Evolutionary conservation across 163 green algal genomes (phyloP), one percentile per base, ranked within the genome.

Genomic region (Coccomyxa subellipsoidea): DNA sequence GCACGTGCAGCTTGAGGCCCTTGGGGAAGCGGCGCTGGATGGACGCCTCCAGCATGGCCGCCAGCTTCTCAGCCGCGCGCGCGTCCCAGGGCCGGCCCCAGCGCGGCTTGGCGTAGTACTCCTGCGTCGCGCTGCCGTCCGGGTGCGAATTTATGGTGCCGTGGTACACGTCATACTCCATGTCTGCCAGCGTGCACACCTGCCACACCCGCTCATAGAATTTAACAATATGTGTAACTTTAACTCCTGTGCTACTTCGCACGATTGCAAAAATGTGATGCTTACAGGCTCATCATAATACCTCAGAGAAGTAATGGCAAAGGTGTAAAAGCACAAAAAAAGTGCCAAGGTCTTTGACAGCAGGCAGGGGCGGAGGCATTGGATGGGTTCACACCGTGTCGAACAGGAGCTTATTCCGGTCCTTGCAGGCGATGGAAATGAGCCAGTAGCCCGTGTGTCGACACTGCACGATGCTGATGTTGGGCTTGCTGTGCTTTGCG

Each of bases 391-490:
- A 9, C 70, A 77, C 86, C 39, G 91, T 91, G 89, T 99, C 96
- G 83, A 99, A 99, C 47, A 99, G 95, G 31, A 99, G 92, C 91
- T 98, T 98, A 82, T 91, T 93, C 29, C 95, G 86, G 92, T 99
- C 96, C 47, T 92, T 91, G 84, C 93, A 98, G 21, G 81, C 80
- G 78, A 99, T 94, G 38, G 81, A 89, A 0, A 99, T 91, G 36
- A 97, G 89, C 91, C 96, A 97, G 92, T 99, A 99, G 27, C 91
- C 90, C 32, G 91, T 87, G 71, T 92, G 85, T 15, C 78, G 59
- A 59, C 87, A 93, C 83, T 93, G 88, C 75, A 89, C 87, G 70
- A 98, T 94, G 32, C 85, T 87, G 36, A 98, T 90, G 8, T 89
- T 78, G 0, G 92, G 92, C 12, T 82, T 83, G 80, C 89, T 89